Base-by-base conservation (phyloP, 1,139 yeast species). In the Sugiyamaella sp. region DNA sequence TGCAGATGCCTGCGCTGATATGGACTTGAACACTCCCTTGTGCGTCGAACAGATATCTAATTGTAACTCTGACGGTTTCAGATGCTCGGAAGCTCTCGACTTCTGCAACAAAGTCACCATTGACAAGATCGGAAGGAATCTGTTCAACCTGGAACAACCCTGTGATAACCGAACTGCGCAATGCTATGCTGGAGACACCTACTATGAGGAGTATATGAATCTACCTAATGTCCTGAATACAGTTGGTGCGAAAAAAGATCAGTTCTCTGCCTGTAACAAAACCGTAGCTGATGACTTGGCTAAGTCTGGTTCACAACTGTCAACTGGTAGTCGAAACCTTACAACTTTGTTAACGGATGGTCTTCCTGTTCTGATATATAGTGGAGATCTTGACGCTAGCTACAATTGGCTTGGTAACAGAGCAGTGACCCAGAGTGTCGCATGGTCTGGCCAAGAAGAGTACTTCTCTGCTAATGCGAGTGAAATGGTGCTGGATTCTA, bases 41-140 rank as follows among this genome's bases (percentile, higher is more conserved):
- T 93, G 98, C 77, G 75, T 83, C 63, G 76, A 82, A 10, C 79
- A 90, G 71, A 89, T 90, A 66, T 80, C 88, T 63, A 74, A 85
- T n/a, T 93, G 99, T 75, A 90, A 91, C 74, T 79, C 81, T 49
- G 2, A 22, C 3, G 56, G 60, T 24, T 29, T 54, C 25, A 53
- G 22, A 17, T 45, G 47, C 5, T 75, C 58, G 32, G 63, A 88
- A 17, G 83, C 91, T 41, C 85, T 85, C 39, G 86, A 90, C 82
- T 75, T 91, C 5, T 93, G 99, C 79, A 91, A 89, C 53, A 95
- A 96, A n/a, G 98, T 98, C 35, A 76, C 93, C 22, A 80, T 89
- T 59, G 89, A 42, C 88, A 77, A 91, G 98, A 80, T 86, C 86
- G 65, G 75, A 78, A 48, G 85, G 78, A 40, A 75, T 86, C 71